These are phyloP conservation scores for Annona squamosa DNA, from an alignment of 164 flowering plant genomes.

Conservation along the genomic window DNA sequence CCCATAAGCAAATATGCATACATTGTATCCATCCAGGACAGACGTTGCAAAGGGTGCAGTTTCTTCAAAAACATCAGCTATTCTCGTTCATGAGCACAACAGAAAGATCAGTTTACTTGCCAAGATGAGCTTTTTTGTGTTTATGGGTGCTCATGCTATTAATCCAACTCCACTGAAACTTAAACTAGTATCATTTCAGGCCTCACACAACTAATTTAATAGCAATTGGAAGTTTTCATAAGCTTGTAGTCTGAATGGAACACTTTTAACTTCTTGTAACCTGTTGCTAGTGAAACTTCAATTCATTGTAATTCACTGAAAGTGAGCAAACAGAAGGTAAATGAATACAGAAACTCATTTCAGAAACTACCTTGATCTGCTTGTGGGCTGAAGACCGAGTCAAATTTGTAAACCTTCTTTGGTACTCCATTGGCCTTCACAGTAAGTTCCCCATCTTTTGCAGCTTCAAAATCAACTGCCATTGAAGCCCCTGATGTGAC, in stretches of 20 bases:
- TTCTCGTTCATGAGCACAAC: constrained; percentile 3
- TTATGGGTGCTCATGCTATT: background rate
- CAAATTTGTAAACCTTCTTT: constrained; percentile 75
- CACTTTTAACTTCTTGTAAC: background rate
- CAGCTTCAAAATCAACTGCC: constrained; percentile 75
- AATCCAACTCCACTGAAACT: background rate
- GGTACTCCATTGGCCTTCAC: constrained; percentile 57
- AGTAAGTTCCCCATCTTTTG: constrained; percentile 74
- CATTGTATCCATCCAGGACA: constrained; percentile 94
- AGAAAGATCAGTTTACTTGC: constrained; percentile 7
- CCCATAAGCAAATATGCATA: constrained; percentile 97
- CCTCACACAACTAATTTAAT: background rate
- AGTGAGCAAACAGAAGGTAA: background rate
- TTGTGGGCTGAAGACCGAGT: constrained; percentile 77
- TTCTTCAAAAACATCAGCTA: constrained; percentile 80
- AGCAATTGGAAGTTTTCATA: background rate
- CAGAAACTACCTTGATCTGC: constrained; percentile 61
- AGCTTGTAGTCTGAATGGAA: background rate
- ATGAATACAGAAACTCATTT: background rate
- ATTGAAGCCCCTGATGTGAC: constrained; percentile 48
- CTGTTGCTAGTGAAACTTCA: too few relatives aligned
- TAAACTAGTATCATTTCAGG: background rate
- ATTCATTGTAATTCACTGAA: background rate
- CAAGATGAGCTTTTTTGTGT: background rate
- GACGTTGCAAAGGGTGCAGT: constrained; percentile 80